Base-by-base conservation (phyloP, 108 stramenopile species). In the Conticribra weissflogii region DNA sequence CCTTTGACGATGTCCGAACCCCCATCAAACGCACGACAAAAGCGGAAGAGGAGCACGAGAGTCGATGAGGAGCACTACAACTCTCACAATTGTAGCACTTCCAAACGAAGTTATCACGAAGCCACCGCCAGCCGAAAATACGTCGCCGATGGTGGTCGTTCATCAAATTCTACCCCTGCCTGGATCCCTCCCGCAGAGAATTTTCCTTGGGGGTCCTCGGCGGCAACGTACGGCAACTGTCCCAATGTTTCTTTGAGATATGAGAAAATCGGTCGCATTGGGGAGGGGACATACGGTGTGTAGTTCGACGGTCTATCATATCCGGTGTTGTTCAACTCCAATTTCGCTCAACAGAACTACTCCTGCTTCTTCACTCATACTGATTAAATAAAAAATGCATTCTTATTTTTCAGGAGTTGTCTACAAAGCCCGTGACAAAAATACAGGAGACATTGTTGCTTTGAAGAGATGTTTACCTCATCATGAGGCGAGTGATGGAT, bases 221-320 rank as follows among this genome's bases (percentile, higher is more conserved):
- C 29, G 21, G 61, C 63, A 25, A 62, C 47, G 9, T 75, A 74
- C 54, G 89, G 89, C 9, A 51, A 59, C 3, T 88, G 89, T 73
- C 53, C 85, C 14, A 82, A 86, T 66, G 92, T 93, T 15, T 82
- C 86, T 12, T 56, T 82, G 17, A 79, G 89, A 9, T 99, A 97
- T 61, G 82, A 94, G 48, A 98, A 97, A 68, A 55, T 98, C 15
- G 95, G 92, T 1, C 83, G 97, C 48, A 89, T 99, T 41, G 98
- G 98, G 7, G 92, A 98, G 80, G 98, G 98, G 8, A 98, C 98
- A 0, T 99, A 99, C 60, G 98, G 98, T 28, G 19, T 0, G 64
- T 53, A n/a, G 1, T 4, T 2, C 21, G 34, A 15, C n/a, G n/a
- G 18, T 14, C n/a, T n/a, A 33, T 30, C 1, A 30, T 1, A 32